Evolutionary conservation across 2,329 filamentous ascomycete genomes (phyloP).

Genomic region (Botryotinia globosa): DNA sequence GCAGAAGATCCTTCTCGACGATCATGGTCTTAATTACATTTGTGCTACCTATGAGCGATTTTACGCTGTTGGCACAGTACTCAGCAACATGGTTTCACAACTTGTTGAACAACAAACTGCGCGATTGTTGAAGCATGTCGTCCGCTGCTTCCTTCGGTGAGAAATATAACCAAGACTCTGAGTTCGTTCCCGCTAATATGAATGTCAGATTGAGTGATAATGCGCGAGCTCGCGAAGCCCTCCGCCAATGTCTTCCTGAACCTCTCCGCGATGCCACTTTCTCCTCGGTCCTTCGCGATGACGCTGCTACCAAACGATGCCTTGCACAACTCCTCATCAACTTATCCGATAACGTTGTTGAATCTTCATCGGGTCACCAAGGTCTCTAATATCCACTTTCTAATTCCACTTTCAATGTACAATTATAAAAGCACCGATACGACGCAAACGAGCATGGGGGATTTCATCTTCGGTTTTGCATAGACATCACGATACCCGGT

Average conservation of each 20-base stretch:
- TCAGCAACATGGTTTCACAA: slow-evolving; percentile 98
- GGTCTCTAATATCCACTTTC: slow-evolving; percentile 32
- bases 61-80: slow-evolving; percentile 93
- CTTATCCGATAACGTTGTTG: slow-evolving; percentile 79
- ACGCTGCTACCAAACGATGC: slow-evolving; percentile 95
- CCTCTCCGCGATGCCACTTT: slow-evolving; percentile 99
- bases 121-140: slow-evolving; percentile 92
- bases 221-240: slow-evolving; percentile 87
- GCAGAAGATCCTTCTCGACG: slow-evolving; percentile 95
- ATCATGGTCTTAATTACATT: slow-evolving; percentile 95
- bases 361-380: slow-evolving; percentile 36
- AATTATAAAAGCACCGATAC: slow-evolving; percentile 33
- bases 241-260: slow-evolving; percentile 93
- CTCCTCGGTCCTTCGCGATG: slow-evolving; percentile 90
- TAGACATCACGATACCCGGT: slow-evolving; percentile 39
- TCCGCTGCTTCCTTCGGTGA: slow-evolving; percentile 91
- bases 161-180: slow-evolving; percentile 37
- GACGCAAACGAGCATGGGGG: slow-evolving; percentile 28
- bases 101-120: slow-evolving; percentile 97
- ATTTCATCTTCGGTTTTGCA: slow-evolving; percentile 38
- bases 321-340: slow-evolving; percentile 97
- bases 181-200: slow-evolving; percentile 20
- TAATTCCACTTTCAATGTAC: slow-evolving; percentile 32
- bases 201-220: slow-evolving; percentile 81
- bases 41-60: slow-evolving; percentile 98